Percentiles rank a stretch among this genome's conserved stretches.
Conservation (phyloP, 2,329 filamentous ascomycete genomes). For the Truncatella angustata region DNA sequence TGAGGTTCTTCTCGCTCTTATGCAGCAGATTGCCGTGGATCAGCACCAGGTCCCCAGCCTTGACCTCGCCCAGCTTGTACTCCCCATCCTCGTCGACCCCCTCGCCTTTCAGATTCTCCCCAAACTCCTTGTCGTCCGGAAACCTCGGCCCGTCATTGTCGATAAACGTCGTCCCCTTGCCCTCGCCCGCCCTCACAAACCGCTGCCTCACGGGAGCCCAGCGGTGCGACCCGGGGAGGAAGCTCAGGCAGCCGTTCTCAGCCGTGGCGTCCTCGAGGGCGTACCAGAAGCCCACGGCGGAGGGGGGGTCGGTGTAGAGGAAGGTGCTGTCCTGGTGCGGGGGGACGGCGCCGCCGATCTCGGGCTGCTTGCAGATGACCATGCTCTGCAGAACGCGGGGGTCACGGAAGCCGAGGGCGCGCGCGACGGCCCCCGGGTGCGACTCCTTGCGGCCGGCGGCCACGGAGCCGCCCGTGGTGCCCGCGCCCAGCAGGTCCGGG, state of each 20-base stretch:
- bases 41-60: slow-evolving; percentile 84
- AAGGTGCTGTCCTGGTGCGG: slow-evolving; percentile 93
- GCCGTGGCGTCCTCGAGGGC: slow-evolving; percentile 87
- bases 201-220: slow-evolving; percentile 69
- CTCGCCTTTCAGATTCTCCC: slow-evolving; percentile 35
- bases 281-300: slow-evolving; percentile 95
- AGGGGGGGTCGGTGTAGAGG: slow-evolving; percentile 83
- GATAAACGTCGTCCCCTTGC: slow-evolving; percentile 65
- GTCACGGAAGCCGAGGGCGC: slow-evolving; percentile 70
- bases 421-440: slow-evolving; percentile 61
- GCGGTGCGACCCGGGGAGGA: slow-evolving; percentile 76
- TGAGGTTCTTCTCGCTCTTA: slow-evolving; percentile 92
- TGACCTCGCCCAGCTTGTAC: slow-evolving; percentile 82
- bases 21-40: slow-evolving; percentile 96
- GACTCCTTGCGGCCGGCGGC: slow-evolving; percentile 32
- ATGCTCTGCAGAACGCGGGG: slow-evolving; percentile 86
- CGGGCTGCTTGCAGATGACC: slow-evolving; percentile 97
- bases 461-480: slow-evolving; percentile 42
- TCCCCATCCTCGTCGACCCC: slow-evolving; percentile 44
- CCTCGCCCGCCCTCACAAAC: slow-evolving; percentile 63
- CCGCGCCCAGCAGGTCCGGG: slow-evolving; percentile 31
- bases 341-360: slow-evolving; percentile 88
- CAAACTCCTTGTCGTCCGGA: slow-evolving; percentile 51
- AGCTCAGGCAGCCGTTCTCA: slow-evolving; percentile 86
- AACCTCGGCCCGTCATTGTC: slow-evolving; percentile 66